Percentiles rank a stretch among this genome's conserved stretches.
These are phyloP conservation scores for Conticribra weissflogii DNA, from an alignment of 108 stramenopile genomes.

Conservation along the genomic window DNA sequence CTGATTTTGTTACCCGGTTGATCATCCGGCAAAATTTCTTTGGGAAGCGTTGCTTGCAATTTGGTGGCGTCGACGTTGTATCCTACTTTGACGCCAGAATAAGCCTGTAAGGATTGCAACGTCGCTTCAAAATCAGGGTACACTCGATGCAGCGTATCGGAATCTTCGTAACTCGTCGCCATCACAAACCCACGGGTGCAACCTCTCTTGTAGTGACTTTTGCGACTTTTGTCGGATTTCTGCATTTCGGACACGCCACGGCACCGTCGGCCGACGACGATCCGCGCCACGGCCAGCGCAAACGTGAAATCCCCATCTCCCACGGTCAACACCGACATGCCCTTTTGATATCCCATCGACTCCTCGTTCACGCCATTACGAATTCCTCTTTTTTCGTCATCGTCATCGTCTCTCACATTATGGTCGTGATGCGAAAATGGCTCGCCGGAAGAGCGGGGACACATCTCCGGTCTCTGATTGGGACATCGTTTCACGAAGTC, in stretches of 20 bases:
- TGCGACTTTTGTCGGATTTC: background rate
- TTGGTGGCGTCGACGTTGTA: slow-evolving; percentile 86
- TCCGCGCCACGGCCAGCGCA: slow-evolving; percentile 77
- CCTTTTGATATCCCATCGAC: slow-evolving; percentile 59
- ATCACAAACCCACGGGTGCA: slow-evolving; percentile 33
- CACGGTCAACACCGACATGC: slow-evolving; percentile 79
- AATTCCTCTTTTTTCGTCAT: no score
- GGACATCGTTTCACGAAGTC: slow-evolving; percentile 63
- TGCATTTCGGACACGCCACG: no score
- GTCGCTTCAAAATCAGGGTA: slow-evolving; percentile 72
- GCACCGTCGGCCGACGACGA: slow-evolving; percentile 18
- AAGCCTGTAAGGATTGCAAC: slow-evolving; percentile 42
- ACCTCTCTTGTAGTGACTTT: background rate
- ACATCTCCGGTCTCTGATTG: slow-evolving; percentile 81
- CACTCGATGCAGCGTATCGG: slow-evolving; percentile 56
- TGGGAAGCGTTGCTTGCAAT: slow-evolving; percentile 56
- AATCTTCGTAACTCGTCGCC: slow-evolving; percentile 81
- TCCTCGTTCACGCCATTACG: no score
- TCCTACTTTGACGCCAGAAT: slow-evolving; percentile 21
- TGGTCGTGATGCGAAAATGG: background rate
- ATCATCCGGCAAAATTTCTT: background rate
- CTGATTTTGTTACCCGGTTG: slow-evolving; percentile 1
- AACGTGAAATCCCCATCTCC: slow-evolving; percentile 95
- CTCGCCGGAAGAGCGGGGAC: slow-evolving; percentile 48
- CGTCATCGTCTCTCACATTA: background rate